Percentiles rank a stretch among this genome's conserved stretches.
Evolutionary conservation across 2,329 filamentous ascomycete species (phyloP).

Genomic region (Huntiella savannae): DNA sequence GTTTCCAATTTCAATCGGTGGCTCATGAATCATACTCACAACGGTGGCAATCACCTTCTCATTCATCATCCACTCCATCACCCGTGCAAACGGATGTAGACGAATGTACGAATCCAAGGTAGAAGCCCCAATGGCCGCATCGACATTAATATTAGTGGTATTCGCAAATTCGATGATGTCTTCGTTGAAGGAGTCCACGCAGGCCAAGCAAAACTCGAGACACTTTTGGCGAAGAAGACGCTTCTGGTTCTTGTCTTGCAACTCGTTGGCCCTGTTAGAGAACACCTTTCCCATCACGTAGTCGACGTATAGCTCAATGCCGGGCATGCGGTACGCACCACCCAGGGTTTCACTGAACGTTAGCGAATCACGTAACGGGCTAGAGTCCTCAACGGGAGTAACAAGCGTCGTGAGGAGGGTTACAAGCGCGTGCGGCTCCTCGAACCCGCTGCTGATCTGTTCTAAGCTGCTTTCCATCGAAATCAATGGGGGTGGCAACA

Average conservation of each 20-base stretch:
- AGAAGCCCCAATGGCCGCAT: constrained; percentile 53
- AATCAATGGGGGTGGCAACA: constrained; percentile 10
- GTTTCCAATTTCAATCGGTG: constrained; percentile 51
- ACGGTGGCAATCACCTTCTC: constrained; percentile 67
- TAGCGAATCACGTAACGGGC: constrained; percentile 50
- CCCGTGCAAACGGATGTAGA: constrained; percentile 77
- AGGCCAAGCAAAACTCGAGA: constrained; percentile 63
- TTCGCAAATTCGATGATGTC: constrained; percentile 75
- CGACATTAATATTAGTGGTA: constrained; percentile 54
- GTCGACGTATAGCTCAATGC: constrained; percentile 84
- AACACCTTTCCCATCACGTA: constrained; percentile 71
- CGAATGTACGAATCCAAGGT: constrained; percentile 64
- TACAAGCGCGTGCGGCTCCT: constrained; percentile 72
- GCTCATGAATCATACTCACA: constrained; percentile 61
- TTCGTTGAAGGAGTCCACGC: constrained; percentile 80
- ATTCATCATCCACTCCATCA: constrained; percentile 98
- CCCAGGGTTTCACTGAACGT: constrained; percentile 80
- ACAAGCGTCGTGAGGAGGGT: constrained; percentile 56
- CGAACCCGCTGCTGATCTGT: constrained; percentile 59
- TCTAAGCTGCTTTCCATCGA: constrained; percentile 49
- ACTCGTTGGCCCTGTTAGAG: constrained; percentile 43
- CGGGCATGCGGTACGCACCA: constrained; percentile 52
- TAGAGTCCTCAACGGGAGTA: constrained; percentile 40
- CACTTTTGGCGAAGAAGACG: constrained; percentile 61
- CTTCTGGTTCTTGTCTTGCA: constrained; percentile 47